Percentiles rank a stretch among this genome's conserved stretches.
Evolutionary conservation across 2,329 filamentous ascomycete genomes (phyloP).

Genomic region (Magnaporthiopsis poae): DNA sequence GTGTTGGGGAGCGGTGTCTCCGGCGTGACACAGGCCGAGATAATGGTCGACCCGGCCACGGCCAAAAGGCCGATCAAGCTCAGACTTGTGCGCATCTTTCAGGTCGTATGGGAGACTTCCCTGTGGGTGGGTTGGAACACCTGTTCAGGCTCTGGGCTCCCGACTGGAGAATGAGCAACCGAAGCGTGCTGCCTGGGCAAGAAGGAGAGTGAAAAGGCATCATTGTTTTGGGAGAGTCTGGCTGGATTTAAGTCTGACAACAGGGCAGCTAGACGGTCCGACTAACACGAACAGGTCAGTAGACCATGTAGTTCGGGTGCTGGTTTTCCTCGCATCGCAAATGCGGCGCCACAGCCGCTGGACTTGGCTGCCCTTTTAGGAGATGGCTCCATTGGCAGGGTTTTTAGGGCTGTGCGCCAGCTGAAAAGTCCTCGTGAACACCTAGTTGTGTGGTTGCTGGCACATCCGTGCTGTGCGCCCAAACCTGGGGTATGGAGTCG

Average conservation of each 20-base stretch:
- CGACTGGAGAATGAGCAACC: not conserved
- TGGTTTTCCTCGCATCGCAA: not conserved
- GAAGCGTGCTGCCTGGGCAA: not conserved
- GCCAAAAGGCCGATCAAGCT: conserved; percentile 13
- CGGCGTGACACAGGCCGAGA: conserved; percentile 23
- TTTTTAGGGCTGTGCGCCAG: not conserved
- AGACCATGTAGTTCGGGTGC: not conserved
- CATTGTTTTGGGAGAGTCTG: not conserved
- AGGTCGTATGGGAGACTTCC: not conserved
- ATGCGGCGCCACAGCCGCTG: no score
- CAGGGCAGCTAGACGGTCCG: not conserved
- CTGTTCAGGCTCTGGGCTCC: not conserved
- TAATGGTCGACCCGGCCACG: conserved; percentile 12
- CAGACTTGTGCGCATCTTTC: not conserved
- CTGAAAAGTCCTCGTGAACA: not conserved
- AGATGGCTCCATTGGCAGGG: no score
- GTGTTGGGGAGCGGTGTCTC: conserved; percentile 19
- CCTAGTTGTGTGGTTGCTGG: no score
- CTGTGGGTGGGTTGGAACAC: not conserved
- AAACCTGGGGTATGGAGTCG: not conserved
- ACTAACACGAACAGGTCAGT: not conserved
- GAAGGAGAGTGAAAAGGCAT: not conserved
- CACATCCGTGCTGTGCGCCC: not conserved
- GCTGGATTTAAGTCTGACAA: not conserved
- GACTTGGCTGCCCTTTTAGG: no score